Conservation (phyloP, 225 moss, liverwort and hornwort species). For the Marchantia paleacea region DNA sequence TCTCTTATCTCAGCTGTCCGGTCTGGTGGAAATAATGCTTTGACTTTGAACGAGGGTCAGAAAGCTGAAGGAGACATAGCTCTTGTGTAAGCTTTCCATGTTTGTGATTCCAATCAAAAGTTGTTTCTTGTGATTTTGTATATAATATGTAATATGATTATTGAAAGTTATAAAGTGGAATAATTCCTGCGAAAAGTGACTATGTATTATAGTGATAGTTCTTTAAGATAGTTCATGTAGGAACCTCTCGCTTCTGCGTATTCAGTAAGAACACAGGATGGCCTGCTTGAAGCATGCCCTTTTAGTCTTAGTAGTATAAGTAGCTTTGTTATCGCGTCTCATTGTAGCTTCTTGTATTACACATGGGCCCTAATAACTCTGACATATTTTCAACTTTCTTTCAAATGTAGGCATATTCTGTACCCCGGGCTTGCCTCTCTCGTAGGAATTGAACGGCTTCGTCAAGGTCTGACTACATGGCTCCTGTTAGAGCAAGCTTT, state of each 20-base stretch:
- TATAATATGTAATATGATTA: too few species aligned
- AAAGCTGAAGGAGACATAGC: conserved; percentile 37
- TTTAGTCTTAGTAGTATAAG: too few species aligned
- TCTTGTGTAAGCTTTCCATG: conserved; percentile 36
- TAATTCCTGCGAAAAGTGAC: too few species aligned
- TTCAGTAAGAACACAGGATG: too few species aligned
- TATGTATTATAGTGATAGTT: too few species aligned
- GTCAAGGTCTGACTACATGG: conserved; percentile 68
- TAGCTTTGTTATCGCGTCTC: too few species aligned
- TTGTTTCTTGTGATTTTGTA: background rate
- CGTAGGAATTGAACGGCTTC: conserved; percentile 74
- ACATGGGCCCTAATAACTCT: background rate
- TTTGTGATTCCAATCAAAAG: background rate
- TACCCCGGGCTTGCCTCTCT: conserved; percentile 69
- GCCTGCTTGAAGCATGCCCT: too few species aligned
- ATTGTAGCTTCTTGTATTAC: background rate
- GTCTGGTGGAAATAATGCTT: conserved; percentile 35
- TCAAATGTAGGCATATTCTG: conserved; percentile 55
- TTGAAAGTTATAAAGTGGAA: too few species aligned
- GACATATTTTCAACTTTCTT: background rate
- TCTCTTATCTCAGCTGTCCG: conserved; percentile 21
- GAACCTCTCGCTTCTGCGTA: too few species aligned
- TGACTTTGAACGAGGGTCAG: conserved; percentile 11
- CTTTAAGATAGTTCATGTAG: too few species aligned
- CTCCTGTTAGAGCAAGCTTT: conserved; percentile 72